These are phyloP conservation scores for Chalaropsis thielavioides DNA, from an alignment of 2,329 filamentous ascomycete species.

Conservation along the genomic window DNA sequence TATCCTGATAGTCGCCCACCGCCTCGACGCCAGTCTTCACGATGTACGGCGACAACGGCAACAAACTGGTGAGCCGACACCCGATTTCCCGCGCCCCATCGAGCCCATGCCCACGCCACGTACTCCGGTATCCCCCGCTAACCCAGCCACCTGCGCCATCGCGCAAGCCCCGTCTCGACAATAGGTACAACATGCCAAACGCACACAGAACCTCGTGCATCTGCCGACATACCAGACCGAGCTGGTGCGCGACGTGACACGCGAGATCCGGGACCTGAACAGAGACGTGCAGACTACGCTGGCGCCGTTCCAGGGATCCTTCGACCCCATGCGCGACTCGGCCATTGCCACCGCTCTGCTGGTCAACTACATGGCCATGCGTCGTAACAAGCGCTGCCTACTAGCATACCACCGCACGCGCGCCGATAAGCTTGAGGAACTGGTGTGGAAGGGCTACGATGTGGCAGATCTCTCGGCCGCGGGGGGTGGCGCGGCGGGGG, in stretches of 20 bases:
- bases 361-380: constrained; percentile 88
- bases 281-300: constrained; percentile 69
- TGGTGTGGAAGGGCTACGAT: constrained; percentile 84
- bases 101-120: neutral
- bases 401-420: constrained; percentile 86
- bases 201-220: constrained; percentile 71
- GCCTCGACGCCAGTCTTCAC: neutral
- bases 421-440: constrained; percentile 79
- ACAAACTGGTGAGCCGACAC: constrained; percentile 16
- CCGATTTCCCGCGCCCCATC: neutral
- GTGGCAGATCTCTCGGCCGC: constrained; percentile 55
- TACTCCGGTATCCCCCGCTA: neutral
- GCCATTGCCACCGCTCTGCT: constrained; percentile 77
- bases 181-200: constrained; percentile 69
- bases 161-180: constrained; percentile 41
- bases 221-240: constrained; percentile 89
- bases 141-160: constrained; percentile 1
- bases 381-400: constrained; percentile 87
- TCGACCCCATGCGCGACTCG: constrained; percentile 71
- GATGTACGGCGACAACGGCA: constrained; percentile 20
- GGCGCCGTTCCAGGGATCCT: constrained; percentile 68
- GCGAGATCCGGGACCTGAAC: constrained; percentile 87
- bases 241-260: constrained; percentile 69
- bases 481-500: constrained; percentile 26
- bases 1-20: neutral